These are phyloP conservation scores for Candida yuanshanica DNA, from an alignment of 805 yeast genomes.

Conservation along the genomic window DNA sequence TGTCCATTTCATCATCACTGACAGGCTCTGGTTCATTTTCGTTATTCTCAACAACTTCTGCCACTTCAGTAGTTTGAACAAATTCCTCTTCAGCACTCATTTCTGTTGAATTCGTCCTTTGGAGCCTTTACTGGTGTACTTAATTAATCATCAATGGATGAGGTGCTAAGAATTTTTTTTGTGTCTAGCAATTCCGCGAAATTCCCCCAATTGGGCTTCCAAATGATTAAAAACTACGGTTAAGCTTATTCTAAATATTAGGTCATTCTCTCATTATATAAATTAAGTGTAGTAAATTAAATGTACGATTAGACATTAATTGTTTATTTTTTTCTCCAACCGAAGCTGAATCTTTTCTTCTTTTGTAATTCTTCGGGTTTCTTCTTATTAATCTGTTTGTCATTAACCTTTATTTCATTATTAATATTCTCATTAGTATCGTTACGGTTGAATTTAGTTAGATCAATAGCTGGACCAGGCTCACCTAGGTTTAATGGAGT, in stretches of 20 bases:
- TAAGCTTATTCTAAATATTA: too few relatives aligned
- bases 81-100: slow-evolving; percentile 22
- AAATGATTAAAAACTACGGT: too few relatives aligned
- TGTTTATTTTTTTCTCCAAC: slow-evolving; percentile 13
- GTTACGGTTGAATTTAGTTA: slow-evolving; percentile 23
- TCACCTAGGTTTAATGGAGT: slow-evolving; percentile 24
- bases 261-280: neutral
- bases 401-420: neutral
- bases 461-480: slow-evolving; percentile 24
- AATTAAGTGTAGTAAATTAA: too few relatives aligned
- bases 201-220: neutral
- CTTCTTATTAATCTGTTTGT: neutral
- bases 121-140: neutral
- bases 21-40: slow-evolving; percentile 23
- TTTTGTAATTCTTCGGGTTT: slow-evolving; percentile 1
- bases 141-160: neutral
- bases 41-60: slow-evolving; percentile 30
- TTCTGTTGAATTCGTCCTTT: neutral
- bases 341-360: slow-evolving; percentile 10
- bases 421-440: neutral
- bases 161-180: neutral
- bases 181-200: neutral
- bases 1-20: slow-evolving; percentile 29
- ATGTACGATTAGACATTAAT: too few relatives aligned
- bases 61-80: slow-evolving; percentile 39